Percentiles rank a stretch among this genome's conserved stretches.
These are phyloP conservation scores for Syzygium oleosum DNA, from an alignment of 345 rosid species.

Conservation along the genomic window DNA sequence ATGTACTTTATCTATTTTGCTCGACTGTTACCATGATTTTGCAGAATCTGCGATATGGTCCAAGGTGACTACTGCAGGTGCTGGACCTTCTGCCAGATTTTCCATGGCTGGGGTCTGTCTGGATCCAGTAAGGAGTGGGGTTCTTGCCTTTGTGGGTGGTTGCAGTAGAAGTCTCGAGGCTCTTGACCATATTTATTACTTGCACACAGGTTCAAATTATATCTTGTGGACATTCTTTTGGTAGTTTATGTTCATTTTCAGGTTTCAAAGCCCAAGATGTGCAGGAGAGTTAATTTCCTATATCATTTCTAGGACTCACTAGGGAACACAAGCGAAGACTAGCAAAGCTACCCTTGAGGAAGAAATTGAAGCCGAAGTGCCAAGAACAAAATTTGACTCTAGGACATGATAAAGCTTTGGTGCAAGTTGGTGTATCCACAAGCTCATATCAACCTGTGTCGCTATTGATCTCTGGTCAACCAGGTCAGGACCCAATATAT, in stretches of 20 bases:
- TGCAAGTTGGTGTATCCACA: conserved; percentile 30
- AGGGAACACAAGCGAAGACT: conserved; percentile 34
- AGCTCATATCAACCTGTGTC: conserved; percentile 37
- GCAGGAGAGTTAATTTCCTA: not conserved
- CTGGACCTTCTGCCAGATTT: conserved; percentile 92
- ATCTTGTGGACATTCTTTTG: not conserved
- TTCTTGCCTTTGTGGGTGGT: conserved; percentile 77
- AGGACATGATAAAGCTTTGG: conserved; percentile 34
- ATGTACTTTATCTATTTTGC: not conserved
- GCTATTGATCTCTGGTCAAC: conserved; percentile 24
- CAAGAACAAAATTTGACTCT: conserved; percentile 58
- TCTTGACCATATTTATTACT: conserved; percentile 73
- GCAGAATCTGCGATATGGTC: conserved; percentile 84
- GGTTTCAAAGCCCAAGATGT: not conserved
- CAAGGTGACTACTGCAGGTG: conserved; percentile 49
- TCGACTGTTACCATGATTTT: not conserved
- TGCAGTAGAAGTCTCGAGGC: conserved; percentile 94
- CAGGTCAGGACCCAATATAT: conserved; percentile 21
- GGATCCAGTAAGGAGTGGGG: conserved; percentile 71
- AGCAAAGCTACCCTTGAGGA: conserved; percentile 72
- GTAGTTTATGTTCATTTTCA: not conserved
- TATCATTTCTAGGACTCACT: conserved; percentile 38
- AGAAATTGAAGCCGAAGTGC: conserved; percentile 83
- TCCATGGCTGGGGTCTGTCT: conserved; percentile 85
- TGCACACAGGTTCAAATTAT: conserved; percentile 58